Evolutionary conservation across 2,329 filamentous ascomycete genomes (phyloP), one percentile per base, ranked within the genome.

Genomic region (Ambrosiella xylebori): DNA sequence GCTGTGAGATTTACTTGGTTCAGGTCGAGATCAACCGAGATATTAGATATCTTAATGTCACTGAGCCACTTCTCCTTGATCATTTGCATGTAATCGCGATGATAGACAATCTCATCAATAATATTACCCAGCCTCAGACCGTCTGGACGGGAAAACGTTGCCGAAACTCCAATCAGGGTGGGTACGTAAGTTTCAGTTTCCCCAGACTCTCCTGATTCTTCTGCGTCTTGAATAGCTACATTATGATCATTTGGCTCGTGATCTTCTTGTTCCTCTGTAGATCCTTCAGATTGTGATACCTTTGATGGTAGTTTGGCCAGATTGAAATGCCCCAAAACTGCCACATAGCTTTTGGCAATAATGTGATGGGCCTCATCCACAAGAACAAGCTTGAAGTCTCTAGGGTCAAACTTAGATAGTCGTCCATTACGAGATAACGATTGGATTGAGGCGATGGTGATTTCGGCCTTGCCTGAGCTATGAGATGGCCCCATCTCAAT

Each of bases 341-440:
- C 76, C 61, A 94, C 75, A 66, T 97, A 97, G 7, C 82, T 81
- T 1, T 80, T 76, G 0, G 93, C 86, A 50, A 96, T 90, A 57
- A 97, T 95, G 69, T 98, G 93, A 68, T 98, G 93, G 3, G 91
- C 93, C 70, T 98, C 93, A 63, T 98, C 93, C 3, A 98, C 91
- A 2, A 98, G 76, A 0, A 98, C 73, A 0, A 98, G 79, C 70
- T 98, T 98, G 74, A 91, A 97, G 7, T 73, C 74, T 0, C 69
- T 69, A 0, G 89, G 86, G 63, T 94, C 80, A 65, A 91, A 97
- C 66, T 95, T 96, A 40, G 69, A 66, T n/a, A 97, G 76, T 1
- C 93, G 80, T 56, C 84, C 79, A 11, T 80, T 79, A 4, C 87
- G 94, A 7, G 77, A 80, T 64, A 98, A 81, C 68, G 88, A 96